These are phyloP conservation scores for Metschnikowia reukaufii DNA, from an alignment of 805 yeast genomes.

Conservation along the genomic window DNA sequence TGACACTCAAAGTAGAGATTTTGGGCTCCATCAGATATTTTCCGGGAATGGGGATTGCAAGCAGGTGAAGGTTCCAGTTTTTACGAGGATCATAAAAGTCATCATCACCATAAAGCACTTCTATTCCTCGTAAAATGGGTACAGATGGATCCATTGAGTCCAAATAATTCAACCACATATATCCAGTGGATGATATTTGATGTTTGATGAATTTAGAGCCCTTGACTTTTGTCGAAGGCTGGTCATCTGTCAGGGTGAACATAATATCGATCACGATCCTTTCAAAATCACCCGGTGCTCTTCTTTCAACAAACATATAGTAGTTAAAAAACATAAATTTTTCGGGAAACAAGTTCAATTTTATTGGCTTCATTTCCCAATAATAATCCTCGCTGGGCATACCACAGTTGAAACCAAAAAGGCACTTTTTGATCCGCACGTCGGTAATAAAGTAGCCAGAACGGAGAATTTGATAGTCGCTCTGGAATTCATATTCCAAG, in stretches of 20 bases:
- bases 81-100: conserved; percentile 31
- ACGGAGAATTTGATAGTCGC: too few relatives aligned
- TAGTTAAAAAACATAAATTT: conserved; percentile 15
- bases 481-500: too few relatives aligned
- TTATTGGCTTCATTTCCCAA: conserved; percentile 16
- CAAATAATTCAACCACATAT: conserved; percentile 17
- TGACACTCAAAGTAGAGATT: conserved; percentile 24
- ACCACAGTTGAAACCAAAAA: conserved; percentile 18
- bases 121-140: conserved; percentile 26
- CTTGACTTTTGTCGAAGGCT: conserved; percentile 6
- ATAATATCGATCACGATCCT: conserved; percentile 15
- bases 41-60: conserved; percentile 19
- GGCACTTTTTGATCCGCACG: conserved; percentile 14
- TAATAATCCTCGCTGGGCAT: conserved; percentile 5
- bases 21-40: conserved; percentile 17
- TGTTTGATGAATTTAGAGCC: conserved; percentile 12
- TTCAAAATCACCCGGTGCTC: conserved; percentile 8
- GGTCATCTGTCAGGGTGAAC: conserved; percentile 10
- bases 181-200: conserved; percentile 8
- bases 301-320: conserved; percentile 18
- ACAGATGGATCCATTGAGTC: conserved; percentile 11
- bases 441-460: too few relatives aligned
- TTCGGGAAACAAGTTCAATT: conserved; percentile 17
- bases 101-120: conserved; percentile 30
- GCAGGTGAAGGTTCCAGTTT: conserved; percentile 23